These are phyloP conservation scores for Akanthomyces lecanii DNA, from an alignment of 2,329 filamentous ascomycete species.

Conservation along the genomic window DNA sequence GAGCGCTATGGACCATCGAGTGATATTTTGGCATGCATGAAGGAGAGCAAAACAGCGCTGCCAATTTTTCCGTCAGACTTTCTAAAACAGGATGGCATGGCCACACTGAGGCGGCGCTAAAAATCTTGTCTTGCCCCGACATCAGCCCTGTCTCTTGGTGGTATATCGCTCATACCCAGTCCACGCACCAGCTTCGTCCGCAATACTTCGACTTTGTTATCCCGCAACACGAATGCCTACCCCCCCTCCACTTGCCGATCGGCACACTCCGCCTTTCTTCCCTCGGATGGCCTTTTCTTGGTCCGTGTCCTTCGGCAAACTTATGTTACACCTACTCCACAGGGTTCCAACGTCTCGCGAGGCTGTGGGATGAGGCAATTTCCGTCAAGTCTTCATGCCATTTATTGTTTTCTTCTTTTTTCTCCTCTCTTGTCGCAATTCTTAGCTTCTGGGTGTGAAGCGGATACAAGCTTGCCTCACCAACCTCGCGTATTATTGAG, in stretches of 20 bases:
- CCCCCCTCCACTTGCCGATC: constrained; percentile 2
- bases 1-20: background rate
- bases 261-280: background rate
- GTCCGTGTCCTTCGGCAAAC: background rate
- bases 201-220: background rate
- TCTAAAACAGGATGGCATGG: background rate
- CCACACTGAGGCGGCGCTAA: background rate
- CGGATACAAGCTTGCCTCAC: background rate
- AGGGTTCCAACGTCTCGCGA: background rate
- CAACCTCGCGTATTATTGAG: background rate
- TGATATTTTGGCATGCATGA: background rate
- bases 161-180: constrained; percentile 14
- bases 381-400: background rate
- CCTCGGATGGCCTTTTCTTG: background rate
- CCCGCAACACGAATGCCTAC: background rate
- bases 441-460: background rate
- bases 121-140: constrained; percentile 12
- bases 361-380: constrained; percentile 14
- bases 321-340: background rate
- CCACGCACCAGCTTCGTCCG: background rate
- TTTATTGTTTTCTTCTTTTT: background rate
- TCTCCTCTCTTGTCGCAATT: background rate
- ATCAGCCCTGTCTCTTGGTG: constrained; percentile 6
- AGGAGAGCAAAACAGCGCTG: background rate
- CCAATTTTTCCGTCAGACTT: background rate